phyloP scores from a whole-genome alignment of 345 rosid genomes.

The Hypericum perforatum region DNA sequence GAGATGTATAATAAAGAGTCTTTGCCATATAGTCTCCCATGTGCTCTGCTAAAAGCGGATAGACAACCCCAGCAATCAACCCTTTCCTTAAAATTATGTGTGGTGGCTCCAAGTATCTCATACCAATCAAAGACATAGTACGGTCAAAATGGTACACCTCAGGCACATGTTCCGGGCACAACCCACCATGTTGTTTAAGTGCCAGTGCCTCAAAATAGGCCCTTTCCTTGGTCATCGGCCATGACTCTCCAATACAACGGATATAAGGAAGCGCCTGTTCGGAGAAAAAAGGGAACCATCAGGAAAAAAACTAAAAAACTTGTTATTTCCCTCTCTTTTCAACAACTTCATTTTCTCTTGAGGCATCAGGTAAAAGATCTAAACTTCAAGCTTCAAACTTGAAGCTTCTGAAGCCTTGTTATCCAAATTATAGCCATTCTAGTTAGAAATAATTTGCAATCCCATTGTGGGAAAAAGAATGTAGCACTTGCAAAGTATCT shows the following conservation, averaged over 20 bases:
- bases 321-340: neutral
- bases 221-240: slow-evolving; percentile 97
- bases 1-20: slow-evolving; percentile 79
- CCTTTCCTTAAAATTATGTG: slow-evolving; percentile 91
- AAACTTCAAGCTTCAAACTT: neutral
- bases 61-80: slow-evolving; percentile 67
- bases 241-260: slow-evolving; percentile 82
- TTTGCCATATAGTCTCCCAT: slow-evolving; percentile 75
- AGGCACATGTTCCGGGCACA: slow-evolving; percentile 77
- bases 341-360: neutral
- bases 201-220: slow-evolving; percentile 71
- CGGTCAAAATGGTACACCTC: slow-evolving; percentile 87
- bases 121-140: slow-evolving; percentile 84
- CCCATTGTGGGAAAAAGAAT: no score
- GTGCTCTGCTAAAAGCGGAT: slow-evolving; percentile 70
- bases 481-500: no score
- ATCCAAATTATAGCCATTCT: no score
- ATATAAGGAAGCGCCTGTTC: slow-evolving; percentile 85
- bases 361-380: neutral
- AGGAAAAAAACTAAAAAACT: neutral
- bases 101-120: slow-evolving; percentile 90
- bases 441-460: no score
- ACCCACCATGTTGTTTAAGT: slow-evolving; percentile 50
- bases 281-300: neutral
- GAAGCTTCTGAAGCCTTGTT: neutral